These are phyloP conservation scores for Kwoniella botswanensis DNA, from an alignment of 768 basidiomycete genomes.

Conservation along the genomic window DNA sequence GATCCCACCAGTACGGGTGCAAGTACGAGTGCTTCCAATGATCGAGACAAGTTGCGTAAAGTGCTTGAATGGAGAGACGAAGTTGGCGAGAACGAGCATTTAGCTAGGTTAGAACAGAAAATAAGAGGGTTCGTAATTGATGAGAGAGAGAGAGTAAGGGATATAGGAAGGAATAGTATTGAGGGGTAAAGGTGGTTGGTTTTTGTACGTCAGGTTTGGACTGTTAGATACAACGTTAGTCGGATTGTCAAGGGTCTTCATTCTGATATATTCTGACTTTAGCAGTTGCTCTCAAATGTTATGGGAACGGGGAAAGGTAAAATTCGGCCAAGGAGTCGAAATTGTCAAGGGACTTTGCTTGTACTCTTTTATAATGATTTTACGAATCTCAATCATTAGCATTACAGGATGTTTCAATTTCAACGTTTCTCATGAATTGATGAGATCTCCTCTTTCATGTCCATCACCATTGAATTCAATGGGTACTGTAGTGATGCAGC, in stretches of 20 bases:
- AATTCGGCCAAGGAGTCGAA: too few relatives aligned
- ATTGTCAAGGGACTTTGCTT: neutral
- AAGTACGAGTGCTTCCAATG: neutral
- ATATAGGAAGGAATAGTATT: slow-evolving; percentile 14
- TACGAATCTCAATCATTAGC: neutral
- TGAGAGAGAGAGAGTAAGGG: slow-evolving; percentile 24
- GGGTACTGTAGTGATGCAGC: too few relatives aligned
- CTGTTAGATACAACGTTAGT: neutral
- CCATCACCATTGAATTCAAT: too few relatives aligned
- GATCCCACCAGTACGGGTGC: neutral
- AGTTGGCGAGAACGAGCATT: slow-evolving; percentile 22
- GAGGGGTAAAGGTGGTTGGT: neutral
- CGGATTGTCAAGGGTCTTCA: too few relatives aligned
- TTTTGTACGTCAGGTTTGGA: neutral
- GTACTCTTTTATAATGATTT: neutral
- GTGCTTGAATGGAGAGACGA: slow-evolving; percentile 24
- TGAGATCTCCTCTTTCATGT: too few relatives aligned
- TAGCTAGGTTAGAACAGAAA: slow-evolving; percentile 23
- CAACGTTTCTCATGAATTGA: too few relatives aligned
- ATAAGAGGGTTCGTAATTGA: slow-evolving; percentile 22
- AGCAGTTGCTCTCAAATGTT: too few relatives aligned
- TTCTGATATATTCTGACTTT: too few relatives aligned
- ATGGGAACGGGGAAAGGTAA: too few relatives aligned
- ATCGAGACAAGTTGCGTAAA: slow-evolving; percentile 5
- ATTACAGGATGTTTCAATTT: too few relatives aligned